Evolutionary conservation across 148 eudicot genomes (phyloP).

Genomic region (Dianthus caryophyllus): DNA sequence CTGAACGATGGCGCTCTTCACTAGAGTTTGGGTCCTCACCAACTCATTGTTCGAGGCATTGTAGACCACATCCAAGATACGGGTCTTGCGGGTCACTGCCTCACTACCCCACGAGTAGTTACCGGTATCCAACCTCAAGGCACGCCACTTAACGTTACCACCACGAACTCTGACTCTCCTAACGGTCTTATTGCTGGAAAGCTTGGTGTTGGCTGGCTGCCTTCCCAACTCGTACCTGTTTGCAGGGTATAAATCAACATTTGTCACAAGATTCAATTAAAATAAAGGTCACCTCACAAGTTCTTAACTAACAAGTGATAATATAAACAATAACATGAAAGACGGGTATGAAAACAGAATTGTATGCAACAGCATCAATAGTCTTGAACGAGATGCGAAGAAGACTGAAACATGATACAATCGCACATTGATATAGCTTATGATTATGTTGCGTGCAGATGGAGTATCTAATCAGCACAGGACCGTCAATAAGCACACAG

Average conservation of each 20-base stretch:
- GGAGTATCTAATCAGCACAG: constrained; percentile 26
- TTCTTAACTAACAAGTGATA: not conserved
- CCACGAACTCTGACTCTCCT: constrained; percentile 76
- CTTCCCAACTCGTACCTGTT: constrained; percentile 89
- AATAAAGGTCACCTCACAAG: not conserved
- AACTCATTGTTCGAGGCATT: constrained; percentile 87
- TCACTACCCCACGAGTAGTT: constrained; percentile 90
- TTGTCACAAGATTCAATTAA: too few relatives aligned
- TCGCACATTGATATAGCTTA: constrained; percentile 28
- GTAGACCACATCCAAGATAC: constrained; percentile 77
- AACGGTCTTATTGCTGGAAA: constrained; percentile 73
- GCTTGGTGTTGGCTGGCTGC: constrained; percentile 86
- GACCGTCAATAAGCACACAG: constrained; percentile 29
- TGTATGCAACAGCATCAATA: constrained; percentile 10
- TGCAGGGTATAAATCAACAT: too few relatives aligned
- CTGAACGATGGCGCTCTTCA: constrained; percentile 78
- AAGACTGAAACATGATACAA: not conserved
- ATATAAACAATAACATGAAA: not conserved
- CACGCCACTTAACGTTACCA: constrained; percentile 90
- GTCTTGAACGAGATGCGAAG: not conserved
- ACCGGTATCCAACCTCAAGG: constrained; percentile 83
- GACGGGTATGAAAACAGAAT: not conserved
- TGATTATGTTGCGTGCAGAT: constrained; percentile 25
- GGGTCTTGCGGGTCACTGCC: constrained; percentile 66
- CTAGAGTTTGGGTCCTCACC: constrained; percentile 85